phyloP scores from a whole-genome alignment of 1,284 basidiomycete species.

The Volvariella volvacea region DNA sequence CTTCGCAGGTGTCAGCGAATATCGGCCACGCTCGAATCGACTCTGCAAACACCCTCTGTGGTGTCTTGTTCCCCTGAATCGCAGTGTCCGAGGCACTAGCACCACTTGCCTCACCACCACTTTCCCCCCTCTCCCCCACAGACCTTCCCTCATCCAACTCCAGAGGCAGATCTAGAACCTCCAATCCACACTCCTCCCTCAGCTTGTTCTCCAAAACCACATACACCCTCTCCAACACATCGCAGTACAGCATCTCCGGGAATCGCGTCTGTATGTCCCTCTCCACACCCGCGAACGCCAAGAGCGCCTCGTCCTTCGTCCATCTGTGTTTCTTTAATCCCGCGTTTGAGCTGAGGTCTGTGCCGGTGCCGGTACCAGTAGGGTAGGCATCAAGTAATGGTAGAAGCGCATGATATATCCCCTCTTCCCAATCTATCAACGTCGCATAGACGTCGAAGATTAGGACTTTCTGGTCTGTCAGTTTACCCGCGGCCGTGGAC shows the following conservation, averaged over 20 bases:
- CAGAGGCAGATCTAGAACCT: slow-evolving; percentile 1
- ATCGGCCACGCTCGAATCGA: slow-evolving; percentile 56
- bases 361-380: too few species aligned
- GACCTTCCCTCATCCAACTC: slow-evolving; percentile 14
- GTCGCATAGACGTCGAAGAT: slow-evolving; percentile 71
- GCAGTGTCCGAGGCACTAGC: neutral
- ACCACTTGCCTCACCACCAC: too few species aligned
- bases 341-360: too few species aligned
- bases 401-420: slow-evolving; percentile 46
- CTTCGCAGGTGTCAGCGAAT: slow-evolving; percentile 60
- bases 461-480: slow-evolving; percentile 43
- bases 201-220: slow-evolving; percentile 35
- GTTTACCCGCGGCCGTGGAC: slow-evolving; percentile 8
- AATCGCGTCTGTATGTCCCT: slow-evolving; percentile 48
- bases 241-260: slow-evolving; percentile 53
- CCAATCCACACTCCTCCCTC: slow-evolving; percentile 17
- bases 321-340: slow-evolving; percentile 36
- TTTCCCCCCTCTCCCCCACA: slow-evolving; percentile 4
- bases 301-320: slow-evolving; percentile 44
- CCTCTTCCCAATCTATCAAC: slow-evolving; percentile 67
- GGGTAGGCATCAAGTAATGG: slow-evolving; percentile 42
- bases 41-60: slow-evolving; percentile 37
- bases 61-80: neutral
- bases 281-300: slow-evolving; percentile 49
- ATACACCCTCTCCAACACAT: slow-evolving; percentile 50